These are phyloP conservation scores for Tribonema minus DNA, from an alignment of 108 stramenopile species.

Conservation along the genomic window DNA sequence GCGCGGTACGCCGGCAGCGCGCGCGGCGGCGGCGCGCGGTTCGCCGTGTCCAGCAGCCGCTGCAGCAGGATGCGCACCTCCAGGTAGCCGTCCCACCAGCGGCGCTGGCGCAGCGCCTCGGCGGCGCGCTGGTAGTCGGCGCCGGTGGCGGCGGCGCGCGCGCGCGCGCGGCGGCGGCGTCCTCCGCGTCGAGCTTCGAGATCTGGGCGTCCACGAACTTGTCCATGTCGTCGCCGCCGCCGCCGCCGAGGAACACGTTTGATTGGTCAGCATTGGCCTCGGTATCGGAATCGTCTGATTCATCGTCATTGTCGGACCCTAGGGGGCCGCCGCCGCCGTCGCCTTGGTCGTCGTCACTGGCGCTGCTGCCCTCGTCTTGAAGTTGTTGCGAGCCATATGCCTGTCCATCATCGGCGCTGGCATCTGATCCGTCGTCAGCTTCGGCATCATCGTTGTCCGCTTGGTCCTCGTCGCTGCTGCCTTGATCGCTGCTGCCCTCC, in stretches of 20 bases:
- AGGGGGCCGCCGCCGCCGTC: too few relatives aligned
- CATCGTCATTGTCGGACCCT: too few relatives aligned
- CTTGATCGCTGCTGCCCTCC: background rate
- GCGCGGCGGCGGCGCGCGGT: conserved; percentile 1
- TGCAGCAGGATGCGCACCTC: conserved; percentile 44
- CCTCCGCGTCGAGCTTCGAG: conserved; percentile 8
- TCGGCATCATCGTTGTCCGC: background rate
- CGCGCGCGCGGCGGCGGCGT: background rate
- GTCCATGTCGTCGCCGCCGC: background rate
- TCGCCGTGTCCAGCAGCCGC: conserved; percentile 20
- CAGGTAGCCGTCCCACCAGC: conserved; percentile 36
- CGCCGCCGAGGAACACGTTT: conserved; percentile 18
- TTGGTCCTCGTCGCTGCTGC: background rate
- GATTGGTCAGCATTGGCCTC: background rate
- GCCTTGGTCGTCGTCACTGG: background rate
- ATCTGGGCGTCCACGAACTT: conserved; percentile 2
- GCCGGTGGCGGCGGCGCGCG: background rate
- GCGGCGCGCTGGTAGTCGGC: background rate
- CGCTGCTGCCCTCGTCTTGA: background rate
- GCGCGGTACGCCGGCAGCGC: conserved; percentile 8
- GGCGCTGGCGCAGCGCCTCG: conserved; percentile 2
- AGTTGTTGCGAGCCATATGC: too few relatives aligned
- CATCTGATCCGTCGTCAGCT: background rate
- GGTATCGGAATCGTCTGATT: background rate
- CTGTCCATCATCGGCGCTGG: too few relatives aligned